phyloP scores from a whole-genome alignment of 2,329 filamentous ascomycete species.

The Fonsecaea pedrosoi region DNA sequence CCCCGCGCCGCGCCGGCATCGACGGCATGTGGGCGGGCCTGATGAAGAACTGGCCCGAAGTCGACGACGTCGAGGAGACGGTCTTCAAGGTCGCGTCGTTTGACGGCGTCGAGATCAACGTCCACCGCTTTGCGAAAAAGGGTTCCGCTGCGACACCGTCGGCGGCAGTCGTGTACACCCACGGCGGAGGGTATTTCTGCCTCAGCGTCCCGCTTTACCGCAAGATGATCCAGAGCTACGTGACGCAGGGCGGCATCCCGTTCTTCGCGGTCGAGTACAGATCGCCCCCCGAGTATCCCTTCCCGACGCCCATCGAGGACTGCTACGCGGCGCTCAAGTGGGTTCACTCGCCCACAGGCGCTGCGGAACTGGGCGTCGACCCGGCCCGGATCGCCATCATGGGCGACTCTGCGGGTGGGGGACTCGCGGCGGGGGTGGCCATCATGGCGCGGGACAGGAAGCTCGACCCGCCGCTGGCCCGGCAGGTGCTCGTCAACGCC shows the following conservation, averaged over 20 bases:
- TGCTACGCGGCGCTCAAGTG: constrained; percentile 46
- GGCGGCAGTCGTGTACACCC: constrained; percentile 39
- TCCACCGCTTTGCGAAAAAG: constrained; percentile 21
- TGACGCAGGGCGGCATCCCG: constrained; percentile 36
- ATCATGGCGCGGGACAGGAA: constrained; percentile 48
- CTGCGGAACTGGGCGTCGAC: constrained; percentile 51
- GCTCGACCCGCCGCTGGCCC: constrained; percentile 44
- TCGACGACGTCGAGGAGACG: constrained; percentile 20
- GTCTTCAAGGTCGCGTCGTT: constrained; percentile 10
- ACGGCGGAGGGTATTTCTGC: constrained; percentile 41
- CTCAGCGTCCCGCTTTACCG: constrained; percentile 34
- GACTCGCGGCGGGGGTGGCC: constrained; percentile 49
- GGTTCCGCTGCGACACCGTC: background rate
- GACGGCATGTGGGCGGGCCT: constrained; percentile 16
- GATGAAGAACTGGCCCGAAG: constrained; percentile 16
- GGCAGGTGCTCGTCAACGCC: constrained; percentile 54
- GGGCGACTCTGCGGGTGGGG: constrained; percentile 55
- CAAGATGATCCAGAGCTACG: constrained; percentile 30
- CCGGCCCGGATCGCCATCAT: constrained; percentile 49
- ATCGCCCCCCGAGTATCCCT: constrained; percentile 40
- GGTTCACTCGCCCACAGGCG: constrained; percentile 44
- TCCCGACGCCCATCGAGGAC: constrained; percentile 40
- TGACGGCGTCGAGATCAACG: constrained; percentile 21
- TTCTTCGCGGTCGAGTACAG: constrained; percentile 43
- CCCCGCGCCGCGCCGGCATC: constrained; percentile 7